A percentile compares a stretch with the other conserved stretches of the same genome.
These are phyloP conservation scores for Arxiozyma telluris DNA, from an alignment of 1,139 yeast genomes.

Conservation along the genomic window DNA sequence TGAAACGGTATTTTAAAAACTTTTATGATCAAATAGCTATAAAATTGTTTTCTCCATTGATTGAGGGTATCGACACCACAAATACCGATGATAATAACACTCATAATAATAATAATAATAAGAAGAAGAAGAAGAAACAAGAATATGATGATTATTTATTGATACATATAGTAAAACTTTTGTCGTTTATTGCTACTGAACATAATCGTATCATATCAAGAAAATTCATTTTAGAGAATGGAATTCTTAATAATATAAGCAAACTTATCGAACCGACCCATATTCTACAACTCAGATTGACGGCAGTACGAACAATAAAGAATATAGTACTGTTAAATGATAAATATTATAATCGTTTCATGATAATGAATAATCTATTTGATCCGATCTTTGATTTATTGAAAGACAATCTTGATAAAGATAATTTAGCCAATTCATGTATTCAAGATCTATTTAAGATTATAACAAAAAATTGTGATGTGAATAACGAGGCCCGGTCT, in stretches of 20 bases:
- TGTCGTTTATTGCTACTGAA: slow-evolving; percentile 55
- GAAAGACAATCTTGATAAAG: slow-evolving; percentile 40
- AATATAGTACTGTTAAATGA: slow-evolving; percentile 53
- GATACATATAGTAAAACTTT: slow-evolving; percentile 60
- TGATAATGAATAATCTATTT: slow-evolving; percentile 49
- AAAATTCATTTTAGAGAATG: slow-evolving; percentile 50
- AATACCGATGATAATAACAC: slow-evolving; percentile 9
- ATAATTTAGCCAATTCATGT: slow-evolving; percentile 67
- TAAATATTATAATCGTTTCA: slow-evolving; percentile 45
- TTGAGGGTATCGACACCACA: slow-evolving; percentile 12
- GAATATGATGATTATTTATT: slow-evolving; percentile 37
- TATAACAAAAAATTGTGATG: slow-evolving; percentile 31
- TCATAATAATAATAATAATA: neutral
- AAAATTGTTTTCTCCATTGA: slow-evolving; percentile 44
- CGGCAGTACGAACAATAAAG: slow-evolving; percentile 59
- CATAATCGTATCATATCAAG: slow-evolving; percentile 51
- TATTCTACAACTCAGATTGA: slow-evolving; percentile 47
- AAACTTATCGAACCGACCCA: slow-evolving; percentile 36
- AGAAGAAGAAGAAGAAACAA: slow-evolving; percentile 12
- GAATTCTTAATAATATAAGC: slow-evolving; percentile 47
- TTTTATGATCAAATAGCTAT: slow-evolving; percentile 61
- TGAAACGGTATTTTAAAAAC: slow-evolving; percentile 46
- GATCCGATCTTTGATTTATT: slow-evolving; percentile 45
- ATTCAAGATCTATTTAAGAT: slow-evolving; percentile 62
- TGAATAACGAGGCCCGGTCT: slow-evolving; percentile 18